Evolutionary conservation across 75 land plant genomes (phyloP).

Genomic region (Ceratopteris richardii): DNA sequence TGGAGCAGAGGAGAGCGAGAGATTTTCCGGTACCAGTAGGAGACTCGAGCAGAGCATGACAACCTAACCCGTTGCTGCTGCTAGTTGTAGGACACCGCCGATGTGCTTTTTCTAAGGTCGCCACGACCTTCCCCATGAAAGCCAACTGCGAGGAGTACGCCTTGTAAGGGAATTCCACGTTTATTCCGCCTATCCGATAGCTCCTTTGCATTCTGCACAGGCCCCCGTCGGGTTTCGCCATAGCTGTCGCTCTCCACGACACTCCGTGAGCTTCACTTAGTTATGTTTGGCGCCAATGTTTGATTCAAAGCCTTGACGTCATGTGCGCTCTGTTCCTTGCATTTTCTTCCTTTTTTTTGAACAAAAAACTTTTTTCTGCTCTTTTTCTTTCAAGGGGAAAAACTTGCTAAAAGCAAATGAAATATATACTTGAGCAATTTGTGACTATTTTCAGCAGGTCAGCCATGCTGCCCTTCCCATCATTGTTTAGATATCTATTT

Average conservation of each 20-base stretch:
- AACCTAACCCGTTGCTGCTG: background rate
- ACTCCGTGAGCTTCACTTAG: background rate
- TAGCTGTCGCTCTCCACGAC: background rate
- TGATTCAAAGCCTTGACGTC: too few relatives aligned
- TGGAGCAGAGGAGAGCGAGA: slow-evolving; percentile 81
- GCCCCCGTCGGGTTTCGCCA: background rate
- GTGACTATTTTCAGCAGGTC: too few relatives aligned
- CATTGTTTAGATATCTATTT: too few relatives aligned
- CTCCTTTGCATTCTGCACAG: background rate
- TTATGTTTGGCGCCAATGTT: too few relatives aligned
- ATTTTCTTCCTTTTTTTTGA: too few relatives aligned
- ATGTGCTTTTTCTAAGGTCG: slow-evolving; percentile 67
- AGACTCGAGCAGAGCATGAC: slow-evolving; percentile 94
- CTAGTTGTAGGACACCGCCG: slow-evolving; percentile 29
- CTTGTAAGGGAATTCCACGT: slow-evolving; percentile 86
- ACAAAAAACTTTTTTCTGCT: too few relatives aligned
- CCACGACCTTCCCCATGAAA: slow-evolving; percentile 83
- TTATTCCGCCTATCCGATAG: slow-evolving; percentile 63
- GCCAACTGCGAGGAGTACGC: slow-evolving; percentile 90
- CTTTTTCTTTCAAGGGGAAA: too few relatives aligned
- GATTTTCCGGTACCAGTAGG: slow-evolving; percentile 98
- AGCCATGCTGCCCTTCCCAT: too few relatives aligned
- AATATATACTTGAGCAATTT: too few relatives aligned
- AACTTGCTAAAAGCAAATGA: too few relatives aligned
- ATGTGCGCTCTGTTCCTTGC: too few relatives aligned